These are phyloP conservation scores for Neofusicoccum parvum DNA, from an alignment of 2,329 filamentous ascomycete genomes.

Conservation along the genomic window DNA sequence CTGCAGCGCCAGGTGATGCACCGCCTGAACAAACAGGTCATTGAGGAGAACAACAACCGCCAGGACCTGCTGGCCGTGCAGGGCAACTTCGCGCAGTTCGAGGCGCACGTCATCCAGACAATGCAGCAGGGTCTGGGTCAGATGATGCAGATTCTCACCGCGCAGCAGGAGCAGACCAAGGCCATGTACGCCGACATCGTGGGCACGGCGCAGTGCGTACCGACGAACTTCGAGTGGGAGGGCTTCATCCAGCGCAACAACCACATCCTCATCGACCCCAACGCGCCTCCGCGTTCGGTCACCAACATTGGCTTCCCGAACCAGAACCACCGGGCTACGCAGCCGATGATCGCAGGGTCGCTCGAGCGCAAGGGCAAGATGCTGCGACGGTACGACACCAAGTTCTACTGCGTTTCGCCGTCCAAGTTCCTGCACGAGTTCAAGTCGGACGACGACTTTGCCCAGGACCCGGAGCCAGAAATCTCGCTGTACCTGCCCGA, in stretches of 20 bases:
- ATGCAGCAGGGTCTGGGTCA: slow-evolving; percentile 80
- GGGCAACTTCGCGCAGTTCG: slow-evolving; percentile 83
- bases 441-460: slow-evolving; percentile 81
- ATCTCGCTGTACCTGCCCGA: slow-evolving; percentile 91
- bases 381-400: slow-evolving; percentile 75
- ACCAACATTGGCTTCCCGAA: slow-evolving; percentile 82
- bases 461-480: slow-evolving; percentile 77
- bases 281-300: slow-evolving; percentile 71
- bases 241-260: slow-evolving; percentile 74
- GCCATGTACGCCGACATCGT: slow-evolving; percentile 84
- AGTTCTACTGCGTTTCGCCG: slow-evolving; percentile 89
- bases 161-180: slow-evolving; percentile 79
- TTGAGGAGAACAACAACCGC: slow-evolving; percentile 94
- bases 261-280: slow-evolving; percentile 75
- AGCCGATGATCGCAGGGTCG: slow-evolving; percentile 81
- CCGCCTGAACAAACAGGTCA: slow-evolving; percentile 84
- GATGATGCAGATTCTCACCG: slow-evolving; percentile 78
- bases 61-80: slow-evolving; percentile 93
- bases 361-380: slow-evolving; percentile 91
- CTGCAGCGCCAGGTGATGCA: slow-evolving; percentile 79
- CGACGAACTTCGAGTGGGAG: slow-evolving; percentile 88
- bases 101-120: slow-evolving; percentile 79
- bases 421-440: slow-evolving; percentile 93
- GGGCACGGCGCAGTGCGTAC: slow-evolving; percentile 72
- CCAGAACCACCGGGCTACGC: slow-evolving; percentile 77